These are phyloP conservation scores for Aschersonia sp. DNA, from an alignment of 2,329 filamentous ascomycete species.

Conservation along the genomic window DNA sequence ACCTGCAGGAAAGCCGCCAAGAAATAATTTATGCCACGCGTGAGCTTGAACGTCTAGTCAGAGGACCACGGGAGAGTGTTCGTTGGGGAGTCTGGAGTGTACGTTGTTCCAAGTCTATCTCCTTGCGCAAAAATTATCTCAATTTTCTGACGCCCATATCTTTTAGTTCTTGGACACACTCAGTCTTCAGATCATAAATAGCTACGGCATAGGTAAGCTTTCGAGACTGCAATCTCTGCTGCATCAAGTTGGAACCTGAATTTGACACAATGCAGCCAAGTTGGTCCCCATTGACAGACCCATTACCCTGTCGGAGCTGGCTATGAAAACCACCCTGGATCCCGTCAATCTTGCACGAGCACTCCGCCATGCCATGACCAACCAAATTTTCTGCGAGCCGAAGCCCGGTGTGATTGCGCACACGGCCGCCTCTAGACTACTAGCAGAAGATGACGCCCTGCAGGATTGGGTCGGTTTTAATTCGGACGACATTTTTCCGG, in stretches of 20 bases:
- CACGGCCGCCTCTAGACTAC: slow-evolving; percentile 35
- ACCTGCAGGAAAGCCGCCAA: slow-evolving; percentile 28
- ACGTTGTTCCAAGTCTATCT: slow-evolving; percentile 9
- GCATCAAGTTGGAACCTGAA: background rate
- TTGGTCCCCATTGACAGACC: slow-evolving; percentile 32
- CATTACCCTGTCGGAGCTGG: slow-evolving; percentile 30
- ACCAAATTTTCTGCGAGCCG: slow-evolving; percentile 38
- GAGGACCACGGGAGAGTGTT: slow-evolving; percentile 34
- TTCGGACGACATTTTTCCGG: slow-evolving; percentile 36
- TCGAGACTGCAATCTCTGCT: background rate
- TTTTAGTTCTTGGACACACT: slow-evolving; percentile 33
- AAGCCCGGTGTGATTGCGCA: slow-evolving; percentile 35
- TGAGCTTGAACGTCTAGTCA: slow-evolving; percentile 30
- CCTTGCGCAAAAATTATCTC: background rate
- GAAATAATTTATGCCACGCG: slow-evolving; percentile 33
- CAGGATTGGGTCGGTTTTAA: slow-evolving; percentile 42
- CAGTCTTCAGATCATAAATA: slow-evolving; percentile 34
- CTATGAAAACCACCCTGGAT: slow-evolving; percentile 29
- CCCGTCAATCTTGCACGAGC: slow-evolving; percentile 34
- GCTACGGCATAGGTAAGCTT: slow-evolving; percentile 29
- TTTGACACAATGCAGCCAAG: slow-evolving; percentile 20
- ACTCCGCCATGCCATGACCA: slow-evolving; percentile 43
- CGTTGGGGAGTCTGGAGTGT: slow-evolving; percentile 39
- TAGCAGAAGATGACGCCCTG: slow-evolving; percentile 32
- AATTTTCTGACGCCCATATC: background rate